Evolutionary conservation across 2,329 filamentous ascomycete species (phyloP).

Genomic region (Clonostachys sp.): DNA sequence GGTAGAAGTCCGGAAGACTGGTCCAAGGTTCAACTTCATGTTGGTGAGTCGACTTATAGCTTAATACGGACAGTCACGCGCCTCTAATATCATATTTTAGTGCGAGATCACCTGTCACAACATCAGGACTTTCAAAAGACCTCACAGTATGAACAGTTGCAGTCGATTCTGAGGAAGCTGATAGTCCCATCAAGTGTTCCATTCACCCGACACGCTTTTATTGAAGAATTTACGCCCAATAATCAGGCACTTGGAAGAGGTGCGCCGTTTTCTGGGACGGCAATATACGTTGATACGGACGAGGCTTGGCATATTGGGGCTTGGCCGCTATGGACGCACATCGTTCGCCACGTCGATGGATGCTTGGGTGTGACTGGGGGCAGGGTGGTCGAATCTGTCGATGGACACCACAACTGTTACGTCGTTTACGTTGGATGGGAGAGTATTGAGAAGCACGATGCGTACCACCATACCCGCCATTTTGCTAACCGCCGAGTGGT

Average conservation of each 20-base stretch:
- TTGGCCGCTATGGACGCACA: neutral
- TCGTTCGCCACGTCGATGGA: slow-evolving; percentile 1
- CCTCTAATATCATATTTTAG: neutral
- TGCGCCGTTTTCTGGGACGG: neutral
- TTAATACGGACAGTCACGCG: no score
- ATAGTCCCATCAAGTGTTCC: neutral
- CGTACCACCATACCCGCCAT: neutral
- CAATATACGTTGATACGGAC: neutral
- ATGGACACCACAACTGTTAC: neutral
- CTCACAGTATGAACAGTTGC: neutral
- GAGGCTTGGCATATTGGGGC: neutral
- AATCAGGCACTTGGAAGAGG: neutral
- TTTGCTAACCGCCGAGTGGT: no score
- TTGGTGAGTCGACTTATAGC: neutral
- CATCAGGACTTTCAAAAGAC: neutral
- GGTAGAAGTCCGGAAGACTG: no score
- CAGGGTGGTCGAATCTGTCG: neutral
- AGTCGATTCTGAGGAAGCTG: neutral
- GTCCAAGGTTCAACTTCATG: neutral
- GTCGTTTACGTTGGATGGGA: neutral
- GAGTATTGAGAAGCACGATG: neutral
- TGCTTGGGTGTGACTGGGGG: neutral
- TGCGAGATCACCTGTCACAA: neutral
- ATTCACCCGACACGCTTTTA: neutral
- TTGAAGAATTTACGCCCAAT: neutral